Percentiles rank a stretch among this genome's conserved stretches.
Conservation (phyloP, 1,139 yeast genomes). For the Lodderomyces margitis region DNA sequence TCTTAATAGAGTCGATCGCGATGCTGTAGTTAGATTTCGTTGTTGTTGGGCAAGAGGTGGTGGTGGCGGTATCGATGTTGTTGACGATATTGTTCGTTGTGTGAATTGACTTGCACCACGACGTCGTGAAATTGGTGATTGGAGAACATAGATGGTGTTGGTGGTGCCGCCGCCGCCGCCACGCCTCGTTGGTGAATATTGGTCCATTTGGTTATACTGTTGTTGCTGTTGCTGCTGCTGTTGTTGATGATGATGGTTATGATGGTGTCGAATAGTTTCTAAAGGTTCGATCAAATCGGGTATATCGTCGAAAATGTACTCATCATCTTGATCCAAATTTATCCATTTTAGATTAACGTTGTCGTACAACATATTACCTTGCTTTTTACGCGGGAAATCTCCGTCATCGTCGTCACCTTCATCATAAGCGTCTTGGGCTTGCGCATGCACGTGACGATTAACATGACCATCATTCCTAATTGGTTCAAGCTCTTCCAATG, state of each 20-base stretch:
- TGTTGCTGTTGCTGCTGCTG: not conserved
- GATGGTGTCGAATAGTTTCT: constrained; percentile 8
- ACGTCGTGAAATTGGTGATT: constrained; percentile 16
- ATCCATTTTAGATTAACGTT: constrained; percentile 59
- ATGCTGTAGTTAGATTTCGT: not conserved
- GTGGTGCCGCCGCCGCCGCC: not conserved
- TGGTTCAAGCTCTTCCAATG: constrained; percentile 23
- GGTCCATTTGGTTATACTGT: constrained; percentile 7
- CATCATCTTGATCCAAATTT: constrained; percentile 31
- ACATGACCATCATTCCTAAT: not conserved
- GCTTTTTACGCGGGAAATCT: constrained; percentile 3
- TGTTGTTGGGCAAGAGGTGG: constrained; percentile 15
- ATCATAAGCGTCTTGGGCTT: not conserved
- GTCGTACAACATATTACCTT: constrained; percentile 58
- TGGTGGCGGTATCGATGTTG: constrained; percentile 5
- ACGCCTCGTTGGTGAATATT: constrained; percentile 17
- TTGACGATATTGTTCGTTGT: constrained; percentile 32
- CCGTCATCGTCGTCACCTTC: not conserved
- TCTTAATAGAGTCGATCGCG: not conserved
- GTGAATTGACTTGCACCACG: constrained; percentile 32
- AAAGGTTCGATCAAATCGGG: constrained; percentile 32
- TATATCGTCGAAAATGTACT: constrained; percentile 47
- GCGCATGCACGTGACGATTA: no score
- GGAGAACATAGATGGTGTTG: constrained; percentile 3
- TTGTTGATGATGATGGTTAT: constrained; percentile 5